Conservation (phyloP, 1,139 yeast species). For the Chernovozyma sophiae-reginae region DNA sequence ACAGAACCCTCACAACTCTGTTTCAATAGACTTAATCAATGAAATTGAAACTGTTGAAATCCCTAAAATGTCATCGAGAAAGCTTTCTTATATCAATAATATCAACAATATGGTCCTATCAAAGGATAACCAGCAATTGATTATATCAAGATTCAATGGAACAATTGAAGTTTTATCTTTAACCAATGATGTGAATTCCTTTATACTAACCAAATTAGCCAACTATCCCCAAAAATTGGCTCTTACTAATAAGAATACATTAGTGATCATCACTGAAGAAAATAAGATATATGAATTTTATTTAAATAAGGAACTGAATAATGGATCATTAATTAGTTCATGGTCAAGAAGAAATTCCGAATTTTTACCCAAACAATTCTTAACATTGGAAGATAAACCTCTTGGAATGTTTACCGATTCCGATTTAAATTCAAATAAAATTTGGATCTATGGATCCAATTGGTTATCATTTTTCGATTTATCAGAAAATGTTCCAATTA, state of each 20-base stretch:
- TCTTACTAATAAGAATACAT: constrained; percentile 48
- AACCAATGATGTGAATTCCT: constrained; percentile 11
- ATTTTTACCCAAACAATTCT: constrained; percentile 63
- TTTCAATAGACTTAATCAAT: constrained; percentile 32
- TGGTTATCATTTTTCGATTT: constrained; percentile 81
- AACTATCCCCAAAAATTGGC: constrained; percentile 60
- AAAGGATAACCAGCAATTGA: constrained; percentile 40
- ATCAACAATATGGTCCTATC: constrained; percentile 52
- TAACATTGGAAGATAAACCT: constrained; percentile 62
- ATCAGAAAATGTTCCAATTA: constrained; percentile 51
- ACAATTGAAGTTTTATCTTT: constrained; percentile 49
- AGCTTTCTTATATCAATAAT: constrained; percentile 34
- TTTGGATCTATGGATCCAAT: constrained; percentile 87
- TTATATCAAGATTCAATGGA: constrained; percentile 63
- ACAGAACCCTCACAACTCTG: too few relatives aligned
- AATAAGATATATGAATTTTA: constrained; percentile 68
- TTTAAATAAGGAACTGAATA: constrained; percentile 12
- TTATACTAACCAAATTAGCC: constrained; percentile 48
- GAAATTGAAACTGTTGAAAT: constrained; percentile 19
- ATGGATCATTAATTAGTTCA: constrained; percentile 47
- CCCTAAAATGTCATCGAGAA: constrained; percentile 12
- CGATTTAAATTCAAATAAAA: constrained; percentile 22
- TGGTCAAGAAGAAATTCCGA: constrained; percentile 85
- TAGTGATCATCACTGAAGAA: constrained; percentile 69
- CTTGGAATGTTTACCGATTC: constrained; percentile 59